Base-by-base conservation (phyloP, 179 eudicot species). In the Silene coronaria region DNA sequence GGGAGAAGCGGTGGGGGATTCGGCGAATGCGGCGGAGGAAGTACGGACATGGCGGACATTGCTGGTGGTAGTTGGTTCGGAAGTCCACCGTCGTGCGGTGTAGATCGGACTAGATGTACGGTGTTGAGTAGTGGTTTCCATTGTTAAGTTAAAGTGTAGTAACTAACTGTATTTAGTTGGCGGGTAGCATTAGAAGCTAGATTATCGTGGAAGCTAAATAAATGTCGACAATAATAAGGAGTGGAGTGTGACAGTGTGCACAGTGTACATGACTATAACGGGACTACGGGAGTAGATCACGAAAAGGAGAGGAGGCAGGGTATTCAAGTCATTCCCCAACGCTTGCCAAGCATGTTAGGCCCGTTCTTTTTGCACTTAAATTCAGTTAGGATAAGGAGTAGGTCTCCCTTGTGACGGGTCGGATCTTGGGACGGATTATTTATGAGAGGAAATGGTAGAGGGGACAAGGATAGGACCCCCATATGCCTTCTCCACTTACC, bases 1-100 rank as follows among this genome's bases (percentile, higher is more conserved):
- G 53, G 97, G 85, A 6, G 87, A 79, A 23, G 80, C 74, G 24
- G 82, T 62, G 45, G 79, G 74, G 12, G 80, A 78, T 69, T 78
- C 77, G 81, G 70, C 62, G 76, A 66, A 0, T 24, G 71, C 48
- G 78, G 76, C 70, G n/a, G 89, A 83, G 67, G 87, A 84, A 61
- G 82, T 84, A 78, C 89, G 83, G n/a, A 51, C 14, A 48, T 81
- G 83, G 53, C 27, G 46, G n/a, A 71, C 71, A 71, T 55, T 79
- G 75, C 42, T 22, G 22, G 45, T 38, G 45, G 45, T 38, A 0
- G 45, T 38, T 38, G 83, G 67, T 36, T 84, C 87, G 6, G 81
- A 76, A 2, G 85, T 85, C 95, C 95, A 91, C n/a, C 88, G 80
- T 1, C 91, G 97, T 51, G 65, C 24, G 57, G 57, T 4, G 75